Percentiles rank a stretch among this genome's conserved stretches.
Conservation (phyloP, 768 basidiomycete species). For the Xerocomellus dryophilus region DNA sequence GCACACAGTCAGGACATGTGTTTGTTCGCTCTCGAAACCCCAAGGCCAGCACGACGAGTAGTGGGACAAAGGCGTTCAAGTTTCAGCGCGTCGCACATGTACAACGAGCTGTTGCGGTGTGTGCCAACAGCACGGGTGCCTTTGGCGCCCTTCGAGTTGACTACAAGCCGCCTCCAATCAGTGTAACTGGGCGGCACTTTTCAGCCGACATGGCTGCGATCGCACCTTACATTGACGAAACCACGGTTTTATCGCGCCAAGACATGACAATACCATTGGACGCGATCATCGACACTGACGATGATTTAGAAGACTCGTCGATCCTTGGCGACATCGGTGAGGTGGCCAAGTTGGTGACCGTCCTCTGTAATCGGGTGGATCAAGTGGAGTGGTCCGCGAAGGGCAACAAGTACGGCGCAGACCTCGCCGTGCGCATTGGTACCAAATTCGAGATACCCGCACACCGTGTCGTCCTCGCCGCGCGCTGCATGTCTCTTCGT, state of each 20-base stretch:
- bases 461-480: conserved; percentile 64
- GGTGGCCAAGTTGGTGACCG: conserved; percentile 23
- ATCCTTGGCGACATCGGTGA: conserved; percentile 37
- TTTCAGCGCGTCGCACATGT: conserved; percentile 78
- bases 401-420: conserved; percentile 53
- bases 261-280: not conserved
- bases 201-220: conserved; percentile 63
- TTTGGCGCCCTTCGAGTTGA: conserved; percentile 84
- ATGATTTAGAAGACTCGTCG: conserved; percentile 39
- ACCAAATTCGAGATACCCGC: conserved; percentile 49
- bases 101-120: conserved; percentile 83
- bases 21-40: conserved; percentile 70
- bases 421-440: conserved; percentile 52
- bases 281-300: conserved; percentile 21
- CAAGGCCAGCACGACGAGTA: conserved; percentile 24
- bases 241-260: not conserved
- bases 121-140: conserved; percentile 82
- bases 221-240: conserved; percentile 50
- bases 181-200: conserved; percentile 52
- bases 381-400: not conserved
- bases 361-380: conserved; percentile 5
- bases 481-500: conserved; percentile 50
- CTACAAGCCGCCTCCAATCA: conserved; percentile 55
- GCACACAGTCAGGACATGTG: conserved; percentile 93
- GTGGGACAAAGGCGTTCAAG: conserved; percentile 54